A percentile compares a stretch with the other conserved stretches of the same genome.
These are phyloP conservation scores for Lepidium campestre DNA, from an alignment of 441 rosid genomes.

Conservation along the genomic window DNA sequence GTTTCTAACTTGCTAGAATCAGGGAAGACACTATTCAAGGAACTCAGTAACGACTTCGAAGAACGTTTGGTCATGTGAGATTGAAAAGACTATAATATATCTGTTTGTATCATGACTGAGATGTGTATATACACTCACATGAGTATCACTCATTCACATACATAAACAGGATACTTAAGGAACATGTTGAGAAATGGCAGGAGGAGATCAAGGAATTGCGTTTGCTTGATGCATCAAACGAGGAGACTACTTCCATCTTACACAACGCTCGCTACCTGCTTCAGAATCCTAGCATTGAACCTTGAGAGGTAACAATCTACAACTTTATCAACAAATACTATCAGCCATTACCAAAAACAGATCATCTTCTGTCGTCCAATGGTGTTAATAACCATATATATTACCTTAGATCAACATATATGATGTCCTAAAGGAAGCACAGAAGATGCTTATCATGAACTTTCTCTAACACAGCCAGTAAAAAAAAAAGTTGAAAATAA, in stretches of 20 bases:
- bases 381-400: neutral
- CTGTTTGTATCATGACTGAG: neutral
- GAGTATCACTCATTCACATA: neutral
- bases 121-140: constrained; percentile 4
- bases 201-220: constrained; percentile 76
- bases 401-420: constrained; percentile 5
- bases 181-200: constrained; percentile 83
- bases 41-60: constrained; percentile 66
- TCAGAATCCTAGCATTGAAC: constrained; percentile 45
- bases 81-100: neutral
- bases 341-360: neutral
- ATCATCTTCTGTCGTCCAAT: neutral
- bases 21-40: constrained; percentile 69
- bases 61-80: constrained; percentile 62
- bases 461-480: neutral
- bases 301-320: constrained; percentile 36
- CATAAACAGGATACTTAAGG: constrained; percentile 67
- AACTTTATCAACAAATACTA: neutral
- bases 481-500: neutral
- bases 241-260: constrained; percentile 51
- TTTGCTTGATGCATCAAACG: constrained; percentile 67
- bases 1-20: constrained; percentile 72
- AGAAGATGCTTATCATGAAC: neutral
- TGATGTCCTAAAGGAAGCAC: neutral
- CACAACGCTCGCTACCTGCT: constrained; percentile 56